Percentiles rank a stretch among this genome's conserved stretches.
These are phyloP conservation scores for Shiraia bambusicola DNA, from an alignment of 2,329 filamentous ascomycete genomes.

Conservation along the genomic window DNA sequence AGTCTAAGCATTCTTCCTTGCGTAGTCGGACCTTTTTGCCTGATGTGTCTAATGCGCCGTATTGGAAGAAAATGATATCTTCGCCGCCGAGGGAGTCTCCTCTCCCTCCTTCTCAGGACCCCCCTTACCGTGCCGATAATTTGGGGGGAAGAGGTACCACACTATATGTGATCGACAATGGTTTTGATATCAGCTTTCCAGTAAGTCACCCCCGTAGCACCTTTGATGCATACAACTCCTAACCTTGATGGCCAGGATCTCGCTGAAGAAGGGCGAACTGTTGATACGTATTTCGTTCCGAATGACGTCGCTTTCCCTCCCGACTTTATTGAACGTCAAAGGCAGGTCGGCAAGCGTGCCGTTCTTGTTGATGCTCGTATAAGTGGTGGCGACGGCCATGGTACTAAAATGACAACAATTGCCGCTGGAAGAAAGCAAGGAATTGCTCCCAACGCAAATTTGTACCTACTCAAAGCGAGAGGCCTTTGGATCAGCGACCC, in stretches of 20 bases:
- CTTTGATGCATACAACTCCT: background rate
- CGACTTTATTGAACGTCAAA: background rate
- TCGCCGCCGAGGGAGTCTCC: background rate
- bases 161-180: conserved; percentile 11
- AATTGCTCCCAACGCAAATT: conserved; percentile 3
- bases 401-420: conserved; percentile 7
- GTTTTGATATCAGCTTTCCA: conserved; percentile 5
- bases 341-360: background rate
- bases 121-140: conserved; percentile 6
- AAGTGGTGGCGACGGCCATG: background rate
- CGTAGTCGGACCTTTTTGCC: no score
- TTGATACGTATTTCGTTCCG: background rate
- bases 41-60: conserved; percentile 1
- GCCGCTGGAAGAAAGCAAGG: conserved; percentile 2
- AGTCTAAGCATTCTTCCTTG: no score
- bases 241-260: conserved; percentile 2
- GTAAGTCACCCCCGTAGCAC: background rate
- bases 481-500: background rate
- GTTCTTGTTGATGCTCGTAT: background rate
- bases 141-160: conserved; percentile 7
- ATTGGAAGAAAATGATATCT: conserved; percentile 14
- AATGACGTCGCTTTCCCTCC: conserved; percentile 1
- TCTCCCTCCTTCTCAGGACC: background rate
- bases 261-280: background rate
- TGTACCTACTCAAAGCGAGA: conserved; percentile 3